Base-by-base conservation (phyloP, 2,329 filamentous ascomycete genomes). In the Paraconiothyrium brasiliense region DNA sequence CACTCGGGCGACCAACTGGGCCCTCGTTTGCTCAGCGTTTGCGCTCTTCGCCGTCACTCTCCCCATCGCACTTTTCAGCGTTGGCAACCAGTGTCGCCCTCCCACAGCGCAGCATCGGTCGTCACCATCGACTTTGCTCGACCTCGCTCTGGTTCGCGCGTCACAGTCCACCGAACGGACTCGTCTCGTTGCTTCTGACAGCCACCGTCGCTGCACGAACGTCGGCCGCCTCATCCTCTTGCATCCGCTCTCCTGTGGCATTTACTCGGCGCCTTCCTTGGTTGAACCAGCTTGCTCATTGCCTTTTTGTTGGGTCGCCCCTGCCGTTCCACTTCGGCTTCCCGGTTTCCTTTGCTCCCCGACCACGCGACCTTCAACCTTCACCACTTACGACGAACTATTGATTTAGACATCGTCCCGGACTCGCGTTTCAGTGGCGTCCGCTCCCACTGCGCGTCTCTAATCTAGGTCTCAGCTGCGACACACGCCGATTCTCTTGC, bases 401-500 rank as follows among this genome's bases (percentile, higher is more conserved):
- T 78, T 78, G 65, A 78, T 69, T 78, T 78, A 78, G 75, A 66
- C 69, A 61, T 77, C 75, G 75, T 74, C 75, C 69, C 65, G 64
- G n/a, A 65, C 64, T 66, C 69, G 67, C 65, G 63, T 69, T 71
- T 68, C 63, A 65, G 60, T 63, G 59, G 34, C 60, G 44, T 27
- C 47, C 58, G 59, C 60, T 52, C 51, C 47, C 55, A 37, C 62
- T 65, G 54, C 48, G 65, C 67, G 59, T 68, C 62, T 65, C 47
- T 63, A 62, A 62, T 61, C 55, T 59, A 44, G 39, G 47, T 62
- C 61, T 59, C 59, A 50, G 52, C 61, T 63, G 62, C 67, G 59
- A 68, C 62, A 62, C 32, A 47, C 64, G 50, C 54, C 59, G 54
- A 62, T 54, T 54, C 41, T 35, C 51, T 43, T 32, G 50, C 57